Conservation (phyloP, 2,329 filamentous ascomycete genomes). For the Fusarium irregulare region DNA sequence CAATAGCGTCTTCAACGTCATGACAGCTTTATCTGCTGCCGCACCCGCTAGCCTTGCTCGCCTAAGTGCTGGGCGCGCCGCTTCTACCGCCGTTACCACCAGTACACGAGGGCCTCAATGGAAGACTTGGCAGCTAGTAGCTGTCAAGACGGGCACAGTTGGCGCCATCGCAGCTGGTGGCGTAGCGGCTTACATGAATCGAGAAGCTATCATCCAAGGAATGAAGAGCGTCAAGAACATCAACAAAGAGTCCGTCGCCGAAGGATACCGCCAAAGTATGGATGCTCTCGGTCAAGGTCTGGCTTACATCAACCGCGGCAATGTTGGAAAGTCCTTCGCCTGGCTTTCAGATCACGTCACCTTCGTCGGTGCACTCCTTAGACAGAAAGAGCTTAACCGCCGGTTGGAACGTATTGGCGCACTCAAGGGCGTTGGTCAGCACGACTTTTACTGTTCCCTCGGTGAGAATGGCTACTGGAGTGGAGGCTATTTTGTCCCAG, state of each 20-base stretch:
- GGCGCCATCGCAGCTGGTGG: constrained; percentile 84
- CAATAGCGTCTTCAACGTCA: constrained; percentile 66
- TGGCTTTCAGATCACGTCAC: constrained; percentile 87
- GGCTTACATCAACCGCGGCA: constrained; percentile 68
- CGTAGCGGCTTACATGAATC: constrained; percentile 83
- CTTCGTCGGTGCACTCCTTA: constrained; percentile 83
- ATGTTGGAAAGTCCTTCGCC: constrained; percentile 74
- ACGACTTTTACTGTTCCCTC: constrained; percentile 81
- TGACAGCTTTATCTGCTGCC: constrained; percentile 63
- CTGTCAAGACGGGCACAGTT: constrained; percentile 83
- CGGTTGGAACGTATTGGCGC: constrained; percentile 72
- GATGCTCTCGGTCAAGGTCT: constrained; percentile 64
- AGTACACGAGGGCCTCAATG: constrained; percentile 55
- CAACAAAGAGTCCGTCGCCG: constrained; percentile 60
- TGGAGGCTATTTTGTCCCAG: constrained; percentile 68
- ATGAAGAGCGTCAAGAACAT: constrained; percentile 60
- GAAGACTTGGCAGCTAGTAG: constrained; percentile 71
- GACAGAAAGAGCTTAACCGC: constrained; percentile 75
- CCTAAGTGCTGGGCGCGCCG: constrained; percentile 35
- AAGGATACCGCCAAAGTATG: constrained; percentile 62
- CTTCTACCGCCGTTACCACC: constrained; percentile 35
- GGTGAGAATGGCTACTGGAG: constrained; percentile 76
- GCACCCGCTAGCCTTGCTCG: constrained; percentile 59
- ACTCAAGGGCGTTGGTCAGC: constrained; percentile 73
- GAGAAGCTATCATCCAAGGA: constrained; percentile 71